Conservation (phyloP, 225 moss, liverwort and hornwort genomes). For the Rhytidiadelphus loreus region DNA sequence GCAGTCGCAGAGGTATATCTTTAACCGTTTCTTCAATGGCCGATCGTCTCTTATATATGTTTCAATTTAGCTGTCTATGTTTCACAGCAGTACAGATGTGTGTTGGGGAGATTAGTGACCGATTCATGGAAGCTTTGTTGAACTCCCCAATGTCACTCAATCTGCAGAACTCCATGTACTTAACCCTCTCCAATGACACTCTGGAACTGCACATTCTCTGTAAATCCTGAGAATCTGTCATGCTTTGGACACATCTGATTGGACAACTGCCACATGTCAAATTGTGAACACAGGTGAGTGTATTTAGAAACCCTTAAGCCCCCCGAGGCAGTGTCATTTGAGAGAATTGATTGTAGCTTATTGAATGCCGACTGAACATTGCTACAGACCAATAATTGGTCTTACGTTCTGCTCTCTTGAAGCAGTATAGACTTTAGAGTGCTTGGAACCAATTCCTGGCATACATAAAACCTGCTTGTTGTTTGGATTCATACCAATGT, state of each 20-base stretch:
- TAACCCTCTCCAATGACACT: neutral
- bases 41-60: neutral
- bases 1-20: neutral
- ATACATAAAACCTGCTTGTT: neutral
- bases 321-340: neutral
- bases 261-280: neutral
- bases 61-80: neutral
- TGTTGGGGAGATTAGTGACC: neutral
- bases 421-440: neutral
- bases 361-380: too few species aligned
- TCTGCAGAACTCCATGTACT: neutral
- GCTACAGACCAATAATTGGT: neutral
- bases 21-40: neutral
- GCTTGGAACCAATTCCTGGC: neutral
- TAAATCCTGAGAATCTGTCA: neutral
- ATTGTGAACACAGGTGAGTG: neutral
- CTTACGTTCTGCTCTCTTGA: neutral
- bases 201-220: neutral
- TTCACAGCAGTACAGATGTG: neutral
- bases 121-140: neutral
- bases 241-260: neutral
- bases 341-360: neutral
- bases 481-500: neutral
- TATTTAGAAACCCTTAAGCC: neutral
- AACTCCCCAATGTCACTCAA: neutral